A percentile compares a stretch with the other conserved stretches of the same genome.
These are phyloP conservation scores for Arthrobotrys megalospora DNA, from an alignment of 2,329 filamentous ascomycete species.

Conservation along the genomic window DNA sequence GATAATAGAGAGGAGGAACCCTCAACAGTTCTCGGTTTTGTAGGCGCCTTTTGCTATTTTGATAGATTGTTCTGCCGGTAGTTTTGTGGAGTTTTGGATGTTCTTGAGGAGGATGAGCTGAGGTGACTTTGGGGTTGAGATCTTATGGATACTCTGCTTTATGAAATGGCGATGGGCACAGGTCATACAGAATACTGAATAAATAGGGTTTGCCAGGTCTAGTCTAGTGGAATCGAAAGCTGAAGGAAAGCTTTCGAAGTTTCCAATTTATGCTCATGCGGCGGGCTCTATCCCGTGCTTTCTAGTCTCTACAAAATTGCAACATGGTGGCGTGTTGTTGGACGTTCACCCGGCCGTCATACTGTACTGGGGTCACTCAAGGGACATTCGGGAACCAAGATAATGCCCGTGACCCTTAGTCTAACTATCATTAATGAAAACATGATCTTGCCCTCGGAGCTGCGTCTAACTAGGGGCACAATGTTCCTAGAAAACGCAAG, in stretches of 20 bases:
- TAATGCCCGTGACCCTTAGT: no score
- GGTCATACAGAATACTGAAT: background rate
- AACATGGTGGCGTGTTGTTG: background rate
- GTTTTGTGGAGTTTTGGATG: background rate
- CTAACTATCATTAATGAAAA: no score
- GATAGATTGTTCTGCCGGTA: background rate
- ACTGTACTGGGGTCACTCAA: no score
- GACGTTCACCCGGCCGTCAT: no score
- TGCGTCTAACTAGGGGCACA: no score
- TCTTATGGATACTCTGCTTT: background rate
- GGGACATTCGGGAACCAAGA: no score
- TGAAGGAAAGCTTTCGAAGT: background rate
- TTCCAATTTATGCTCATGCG: background rate
- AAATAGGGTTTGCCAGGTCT: background rate
- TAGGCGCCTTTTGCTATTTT: constrained; percentile 29
- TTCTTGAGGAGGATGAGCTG: constrained; percentile 4
- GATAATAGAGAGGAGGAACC: constrained; percentile 47
- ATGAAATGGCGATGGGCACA: constrained; percentile 1
- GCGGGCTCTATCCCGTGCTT: background rate
- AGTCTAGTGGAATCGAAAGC: background rate
- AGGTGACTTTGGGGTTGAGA: background rate
- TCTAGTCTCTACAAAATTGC: background rate
- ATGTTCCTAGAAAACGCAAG: no score
- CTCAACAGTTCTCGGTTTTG: constrained; percentile 22
- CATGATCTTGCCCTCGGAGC: no score